Percentiles rank a stretch among this genome's conserved stretches.
phyloP scores from a whole-genome alignment of 78 protist species.

The Capsaspora owczarzaki region DNA sequence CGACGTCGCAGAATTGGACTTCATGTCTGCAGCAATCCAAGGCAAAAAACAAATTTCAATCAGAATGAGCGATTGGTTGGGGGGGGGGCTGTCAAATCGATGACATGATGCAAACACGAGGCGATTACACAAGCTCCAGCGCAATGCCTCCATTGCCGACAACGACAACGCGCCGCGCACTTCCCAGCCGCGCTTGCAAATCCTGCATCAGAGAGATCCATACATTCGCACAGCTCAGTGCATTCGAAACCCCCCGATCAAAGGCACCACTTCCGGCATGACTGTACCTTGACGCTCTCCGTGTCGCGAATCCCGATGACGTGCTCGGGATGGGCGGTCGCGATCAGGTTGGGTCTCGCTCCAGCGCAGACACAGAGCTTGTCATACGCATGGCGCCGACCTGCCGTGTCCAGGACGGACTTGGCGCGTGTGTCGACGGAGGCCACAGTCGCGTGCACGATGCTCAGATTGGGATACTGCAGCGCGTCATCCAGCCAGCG shows the following conservation, averaged over 20 bases:
- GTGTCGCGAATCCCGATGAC: slow-evolving; percentile 48
- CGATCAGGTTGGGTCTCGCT: slow-evolving; percentile 29
- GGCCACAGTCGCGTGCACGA: neutral
- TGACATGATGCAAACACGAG: too few relatives aligned
- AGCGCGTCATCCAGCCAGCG: neutral
- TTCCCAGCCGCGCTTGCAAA: slow-evolving; percentile 16
- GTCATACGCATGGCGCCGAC: neutral
- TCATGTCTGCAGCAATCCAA: neutral
- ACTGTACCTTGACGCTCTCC: slow-evolving; percentile 30
- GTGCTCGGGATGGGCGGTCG: slow-evolving; percentile 2
- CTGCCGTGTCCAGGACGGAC: neutral
- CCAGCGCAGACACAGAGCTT: slow-evolving; percentile 36
- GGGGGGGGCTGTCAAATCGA: too few relatives aligned
- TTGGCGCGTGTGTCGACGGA: too few relatives aligned
- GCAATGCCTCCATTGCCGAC: slow-evolving; percentile 68
- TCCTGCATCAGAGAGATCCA: too few relatives aligned
- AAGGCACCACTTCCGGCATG: too few relatives aligned
- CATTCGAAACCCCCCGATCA: too few relatives aligned
- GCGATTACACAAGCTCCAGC: slow-evolving; percentile 27
- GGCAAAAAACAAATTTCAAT: too few relatives aligned
- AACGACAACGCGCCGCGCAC: slow-evolving; percentile 18
- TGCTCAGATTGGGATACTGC: neutral
- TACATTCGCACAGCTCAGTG: too few relatives aligned
- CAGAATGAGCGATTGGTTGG: too few relatives aligned
- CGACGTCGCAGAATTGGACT: neutral